These are phyloP conservation scores for Persicaria maculosa DNA, from an alignment of 148 eudicot species.

Conservation along the genomic window DNA sequence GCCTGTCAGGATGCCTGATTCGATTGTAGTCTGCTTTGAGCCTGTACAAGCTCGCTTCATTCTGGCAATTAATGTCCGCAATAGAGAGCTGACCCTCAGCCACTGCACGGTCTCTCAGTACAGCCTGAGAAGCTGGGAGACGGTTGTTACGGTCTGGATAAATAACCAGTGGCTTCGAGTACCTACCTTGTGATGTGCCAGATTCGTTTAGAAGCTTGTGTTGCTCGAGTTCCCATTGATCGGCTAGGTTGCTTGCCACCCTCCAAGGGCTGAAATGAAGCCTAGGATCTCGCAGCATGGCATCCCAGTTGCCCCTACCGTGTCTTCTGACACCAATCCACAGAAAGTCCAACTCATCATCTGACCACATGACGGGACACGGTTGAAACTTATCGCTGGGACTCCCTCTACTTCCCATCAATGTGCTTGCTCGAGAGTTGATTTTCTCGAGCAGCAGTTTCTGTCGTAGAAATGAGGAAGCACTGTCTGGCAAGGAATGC, in stretches of 20 bases:
- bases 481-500: slow-evolving; percentile 22
- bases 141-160: slow-evolving; percentile 12
- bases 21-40: slow-evolving; percentile 14
- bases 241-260: slow-evolving; percentile 38
- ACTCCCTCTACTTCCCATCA: slow-evolving; percentile 29
- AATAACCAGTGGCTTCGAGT: slow-evolving; percentile 20
- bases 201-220: slow-evolving; percentile 26
- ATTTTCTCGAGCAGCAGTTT: slow-evolving; percentile 37
- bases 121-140: slow-evolving; percentile 12
- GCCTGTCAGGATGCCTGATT: too few species aligned
- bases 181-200: slow-evolving; percentile 18
- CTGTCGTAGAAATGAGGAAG: slow-evolving; percentile 26
- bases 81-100: slow-evolving; percentile 37
- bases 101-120: slow-evolving; percentile 15
- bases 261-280: slow-evolving; percentile 50
- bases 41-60: slow-evolving; percentile 13
- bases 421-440: slow-evolving; percentile 28
- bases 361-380: slow-evolving; percentile 37
- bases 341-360: slow-evolving; percentile 57
- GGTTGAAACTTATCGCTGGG: slow-evolving; percentile 28
- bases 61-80: slow-evolving; percentile 30
- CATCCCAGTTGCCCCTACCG: slow-evolving; percentile 63
- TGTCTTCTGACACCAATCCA: slow-evolving; percentile 69
- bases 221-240: slow-evolving; percentile 51
- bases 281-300: slow-evolving; percentile 53